Evolutionary conservation across 768 basidiomycete genomes (phyloP), one percentile per base, ranked within the genome.

Genomic region (Mycena galericulata): DNA sequence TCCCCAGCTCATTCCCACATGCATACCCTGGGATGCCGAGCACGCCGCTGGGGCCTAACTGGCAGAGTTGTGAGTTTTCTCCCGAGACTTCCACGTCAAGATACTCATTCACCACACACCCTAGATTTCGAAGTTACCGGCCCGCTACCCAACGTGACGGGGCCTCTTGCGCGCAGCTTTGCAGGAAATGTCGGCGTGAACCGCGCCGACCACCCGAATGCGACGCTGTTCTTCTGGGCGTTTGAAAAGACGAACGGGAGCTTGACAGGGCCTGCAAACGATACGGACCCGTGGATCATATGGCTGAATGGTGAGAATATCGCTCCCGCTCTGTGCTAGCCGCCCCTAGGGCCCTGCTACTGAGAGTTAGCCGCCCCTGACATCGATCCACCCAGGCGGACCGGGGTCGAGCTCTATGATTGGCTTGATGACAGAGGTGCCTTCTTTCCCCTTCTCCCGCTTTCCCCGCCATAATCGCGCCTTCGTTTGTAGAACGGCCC

Each of bases 361-460:
- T 26, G 57, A 38, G 30, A 30, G n/a, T n/a, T n/a, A 12, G 8
- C 10, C 15, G 2, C 15, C 11, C 17, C 49, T 58, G 47, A 65
- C 22, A 50, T 30, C 34, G 24, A 17, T 27, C 24, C 55, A 26
- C 14, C 6, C 51, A 50, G 63, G 46, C 59, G 85, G 92, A 14
- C 91, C 92, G 5, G 92, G 92, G 18, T 86, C 90, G 7, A 92
- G 92, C 8, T 90, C 90, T 76, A 79, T 92, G 72, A 79, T 85
- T 51, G 91, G 91, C 3, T 75, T 90, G 59, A 78, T 90, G 51
- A 87, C 89, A 29, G 91, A 92, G 84, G 89, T 88, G 46, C 26
- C n/a, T n/a, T n/a, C n/a, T n/a, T n/a, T n/a, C n/a, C n/a, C n/a
- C n/a, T n/a, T n/a, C 81, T 79, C 18, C 26, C 18, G 24, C 24